Base-by-base conservation (phyloP, 306 rosid species). In the Rosa rugosa region DNA sequence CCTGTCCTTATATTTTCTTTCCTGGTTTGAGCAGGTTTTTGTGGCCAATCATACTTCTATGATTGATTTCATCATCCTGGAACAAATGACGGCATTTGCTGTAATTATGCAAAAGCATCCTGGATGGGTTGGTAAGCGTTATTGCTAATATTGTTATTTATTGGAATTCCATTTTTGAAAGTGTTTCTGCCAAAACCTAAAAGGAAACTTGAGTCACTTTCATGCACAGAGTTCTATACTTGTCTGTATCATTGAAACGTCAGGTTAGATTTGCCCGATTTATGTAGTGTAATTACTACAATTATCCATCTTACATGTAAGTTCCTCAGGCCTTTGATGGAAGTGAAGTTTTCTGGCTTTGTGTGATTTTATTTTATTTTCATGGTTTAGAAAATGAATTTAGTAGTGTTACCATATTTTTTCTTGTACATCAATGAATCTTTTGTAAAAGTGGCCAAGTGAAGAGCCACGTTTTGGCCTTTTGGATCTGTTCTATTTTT, bases 31-130 rank as follows among this genome's bases (percentile, higher is more conserved):
- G 83, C 87, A 95, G 99, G 98, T 95, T 88, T 95, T 91, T 82
- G 98, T 91, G 83, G 94, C 99, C 84, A 95, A 93, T 80, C 97
- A 92, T 78, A 95, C 99, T 59, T 95, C 98, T 78, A 95, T 95
- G 98, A 95, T 92, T 83, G 98, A 95, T 91, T 95, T 95, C 88
- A 89, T 95, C 79, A 75, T 95, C 87, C 85, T 95, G 86, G 96
- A 92, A 79, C 99, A 95, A 92, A 95, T 95, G 98, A 91, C 99
- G 11, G 97, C 99, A 60, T 95, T 95, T 86, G 97, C 99, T 83
- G 99, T 92, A 63, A 95, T 95, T 63, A 92, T 95, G 99, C 99
- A 95, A 85, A 95, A 93, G 79, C 99, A 95, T 87, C 94, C 92
- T 80, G 99, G 99, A 83, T 95, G 99, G 99, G 98, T 95, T 85